These are phyloP conservation scores for Microascus cirrosus DNA, from an alignment of 2,329 filamentous ascomycete species.

Conservation along the genomic window DNA sequence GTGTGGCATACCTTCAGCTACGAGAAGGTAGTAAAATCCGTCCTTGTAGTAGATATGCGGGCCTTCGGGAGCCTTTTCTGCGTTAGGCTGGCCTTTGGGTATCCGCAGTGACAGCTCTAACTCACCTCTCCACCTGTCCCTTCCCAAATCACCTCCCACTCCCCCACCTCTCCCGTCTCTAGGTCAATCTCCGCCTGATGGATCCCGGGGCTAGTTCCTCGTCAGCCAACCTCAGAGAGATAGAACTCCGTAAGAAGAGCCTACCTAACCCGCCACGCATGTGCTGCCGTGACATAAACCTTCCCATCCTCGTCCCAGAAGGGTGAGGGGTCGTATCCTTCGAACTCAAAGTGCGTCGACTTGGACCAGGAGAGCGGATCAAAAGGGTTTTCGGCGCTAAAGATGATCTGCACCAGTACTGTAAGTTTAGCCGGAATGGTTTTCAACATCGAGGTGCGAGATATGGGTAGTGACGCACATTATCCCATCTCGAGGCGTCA, in stretches of 20 bases:
- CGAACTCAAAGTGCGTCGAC: conserved; percentile 9
- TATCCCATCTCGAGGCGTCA: conserved; percentile 19
- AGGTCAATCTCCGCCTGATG: conserved; percentile 18
- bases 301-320: conserved; percentile 13
- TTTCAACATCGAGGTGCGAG: background rate
- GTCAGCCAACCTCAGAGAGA: background rate
- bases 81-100: background rate
- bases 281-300: conserved; percentile 25
- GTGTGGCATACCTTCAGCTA: conserved; percentile 31
- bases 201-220: conserved; percentile 11
- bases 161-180: conserved; percentile 19
- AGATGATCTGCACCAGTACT: conserved; percentile 13
- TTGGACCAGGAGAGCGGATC: conserved; percentile 26
- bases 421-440: background rate
- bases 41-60: conserved; percentile 32
- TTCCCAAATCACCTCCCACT: conserved; percentile 25
- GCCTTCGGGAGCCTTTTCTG: conserved; percentile 25
- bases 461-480: background rate
- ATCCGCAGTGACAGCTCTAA: background rate
- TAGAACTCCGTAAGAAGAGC: background rate
- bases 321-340: conserved; percentile 10
- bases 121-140: conserved; percentile 23
- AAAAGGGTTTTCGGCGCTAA: conserved; percentile 26
- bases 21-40: conserved; percentile 35
- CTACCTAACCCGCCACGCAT: conserved; percentile 5